Percentiles rank a stretch among this genome's conserved stretches.
These are phyloP conservation scores for Ogataea allantospora DNA, from an alignment of 805 yeast genomes.

Conservation along the genomic window DNA sequence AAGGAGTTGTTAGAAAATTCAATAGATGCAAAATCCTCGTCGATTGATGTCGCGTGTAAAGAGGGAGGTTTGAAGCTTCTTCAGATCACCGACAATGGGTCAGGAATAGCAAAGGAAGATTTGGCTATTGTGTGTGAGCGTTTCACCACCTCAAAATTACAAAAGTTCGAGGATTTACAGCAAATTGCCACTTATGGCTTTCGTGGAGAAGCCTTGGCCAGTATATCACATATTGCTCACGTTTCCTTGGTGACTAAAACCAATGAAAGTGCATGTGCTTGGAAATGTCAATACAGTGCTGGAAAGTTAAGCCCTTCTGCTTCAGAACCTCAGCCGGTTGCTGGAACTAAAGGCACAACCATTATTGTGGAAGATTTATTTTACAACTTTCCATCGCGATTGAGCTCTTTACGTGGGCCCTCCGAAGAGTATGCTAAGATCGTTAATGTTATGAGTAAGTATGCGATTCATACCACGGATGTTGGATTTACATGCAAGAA, in stretches of 20 bases:
- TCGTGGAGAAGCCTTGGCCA: conserved; percentile 94
- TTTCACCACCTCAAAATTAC: conserved; percentile 86
- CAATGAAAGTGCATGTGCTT: conserved; percentile 58
- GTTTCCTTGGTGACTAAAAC: conserved; percentile 79
- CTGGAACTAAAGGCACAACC: conserved; percentile 87
- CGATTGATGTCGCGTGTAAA: conserved; percentile 75
- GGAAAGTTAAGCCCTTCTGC: conserved; percentile 55
- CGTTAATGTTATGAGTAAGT: conserved; percentile 78
- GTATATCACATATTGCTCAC: conserved; percentile 87
- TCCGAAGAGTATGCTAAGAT: conserved; percentile 76
- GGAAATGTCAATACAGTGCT: conserved; percentile 62
- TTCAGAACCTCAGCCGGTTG: conserved; percentile 63
- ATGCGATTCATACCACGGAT: conserved; percentile 67
- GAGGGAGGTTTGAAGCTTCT: conserved; percentile 89
- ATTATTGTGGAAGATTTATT: conserved; percentile 84
- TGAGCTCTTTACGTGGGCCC: conserved; percentile 60
- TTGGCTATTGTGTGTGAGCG: conserved; percentile 80
- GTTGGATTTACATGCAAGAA: conserved; percentile 82
- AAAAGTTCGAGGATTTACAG: conserved; percentile 69
- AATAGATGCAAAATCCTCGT: conserved; percentile 77
- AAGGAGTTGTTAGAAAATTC: conserved; percentile 92
- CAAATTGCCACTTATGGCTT: conserved; percentile 83
- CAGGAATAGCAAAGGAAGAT: conserved; percentile 74
- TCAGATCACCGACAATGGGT: conserved; percentile 87
- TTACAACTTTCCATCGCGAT: conserved; percentile 80